Evolutionary conservation across 2,329 filamentous ascomycete species (phyloP).

Genomic region (Arthrinium phaeospermum): DNA sequence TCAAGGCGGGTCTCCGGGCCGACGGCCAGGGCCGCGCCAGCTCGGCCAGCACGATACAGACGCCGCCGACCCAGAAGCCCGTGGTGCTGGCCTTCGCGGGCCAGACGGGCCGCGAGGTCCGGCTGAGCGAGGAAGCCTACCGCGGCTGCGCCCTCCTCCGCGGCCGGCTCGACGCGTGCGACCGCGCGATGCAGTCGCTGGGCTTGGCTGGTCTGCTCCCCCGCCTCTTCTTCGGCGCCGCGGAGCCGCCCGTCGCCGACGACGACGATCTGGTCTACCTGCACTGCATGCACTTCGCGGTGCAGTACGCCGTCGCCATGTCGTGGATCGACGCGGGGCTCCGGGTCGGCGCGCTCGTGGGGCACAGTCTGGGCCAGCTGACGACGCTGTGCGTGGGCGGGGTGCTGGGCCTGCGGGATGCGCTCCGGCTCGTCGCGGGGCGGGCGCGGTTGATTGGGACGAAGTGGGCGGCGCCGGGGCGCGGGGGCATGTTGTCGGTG

Average conservation of each 20-base stretch:
- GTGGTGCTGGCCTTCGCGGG: not conserved
- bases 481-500: slow-evolving; percentile 45
- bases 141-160: slow-evolving; percentile 26
- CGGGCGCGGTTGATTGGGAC: slow-evolving; percentile 39
- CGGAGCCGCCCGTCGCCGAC: too few species aligned
- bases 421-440: slow-evolving; percentile 36
- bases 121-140: not conserved
- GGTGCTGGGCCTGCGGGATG: slow-evolving; percentile 38
- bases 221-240: slow-evolving; percentile 37
- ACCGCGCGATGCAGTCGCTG: slow-evolving; percentile 25
- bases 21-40: not conserved
- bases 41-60: not conserved
- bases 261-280: slow-evolving; percentile 37
- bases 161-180: slow-evolving; percentile 30
- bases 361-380: slow-evolving; percentile 50
- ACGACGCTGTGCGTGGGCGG: slow-evolving; percentile 45
- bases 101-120: not conserved
- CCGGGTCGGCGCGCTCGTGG: slow-evolving; percentile 37
- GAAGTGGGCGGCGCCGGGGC: slow-evolving; percentile 42
- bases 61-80: not conserved
- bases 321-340: slow-evolving; percentile 45
- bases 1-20: not conserved
- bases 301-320: slow-evolving; percentile 44
- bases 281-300: slow-evolving; percentile 46
- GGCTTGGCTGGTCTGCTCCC: slow-evolving; percentile 38